Conservation (phyloP, 2,329 filamentous ascomycete species). For the Cordyceps pruinosa region DNA sequence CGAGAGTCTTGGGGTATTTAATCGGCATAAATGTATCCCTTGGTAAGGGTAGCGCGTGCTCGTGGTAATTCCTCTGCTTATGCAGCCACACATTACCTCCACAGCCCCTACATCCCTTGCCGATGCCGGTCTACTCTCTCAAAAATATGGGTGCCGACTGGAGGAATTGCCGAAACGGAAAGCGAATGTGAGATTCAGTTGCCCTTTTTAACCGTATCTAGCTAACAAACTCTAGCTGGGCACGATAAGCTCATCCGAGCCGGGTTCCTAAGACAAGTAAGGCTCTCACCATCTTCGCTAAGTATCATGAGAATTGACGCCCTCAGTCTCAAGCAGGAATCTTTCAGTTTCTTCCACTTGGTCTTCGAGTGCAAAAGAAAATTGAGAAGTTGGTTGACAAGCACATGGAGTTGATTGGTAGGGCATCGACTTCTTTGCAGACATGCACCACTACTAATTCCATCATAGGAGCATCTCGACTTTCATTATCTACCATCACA, state of each 20-base stretch:
- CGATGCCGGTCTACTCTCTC: constrained; percentile 45
- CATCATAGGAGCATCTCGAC: constrained; percentile 62
- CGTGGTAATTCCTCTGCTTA: not conserved
- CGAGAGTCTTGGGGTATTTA: not conserved
- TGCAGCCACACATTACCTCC: not conserved
- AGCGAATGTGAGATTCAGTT: constrained; percentile 41
- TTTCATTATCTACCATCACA: constrained; percentile 78
- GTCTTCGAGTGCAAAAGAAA: constrained; percentile 81
- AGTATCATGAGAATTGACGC: not conserved
- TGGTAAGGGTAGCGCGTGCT: not conserved
- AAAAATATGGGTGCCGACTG: constrained; percentile 72
- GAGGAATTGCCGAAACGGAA: constrained; percentile 53
- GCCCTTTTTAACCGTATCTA: not conserved
- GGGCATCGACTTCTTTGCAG: constrained; percentile 13
- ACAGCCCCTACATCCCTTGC: constrained; percentile 26
- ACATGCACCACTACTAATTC: not conserved
- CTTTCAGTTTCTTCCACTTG: constrained; percentile 86
- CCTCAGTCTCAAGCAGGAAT: constrained; percentile 74
- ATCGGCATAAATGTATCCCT: not conserved
- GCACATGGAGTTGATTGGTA: constrained; percentile 73
- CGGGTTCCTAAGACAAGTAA: constrained; percentile 66
- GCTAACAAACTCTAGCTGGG: constrained; percentile 41
- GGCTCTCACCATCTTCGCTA: constrained; percentile 15
- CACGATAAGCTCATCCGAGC: constrained; percentile 62
- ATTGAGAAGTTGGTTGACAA: constrained; percentile 79